Base-by-base conservation (phyloP, 2,329 filamentous ascomycete genomes). In the Exserohilum turcica region DNA sequence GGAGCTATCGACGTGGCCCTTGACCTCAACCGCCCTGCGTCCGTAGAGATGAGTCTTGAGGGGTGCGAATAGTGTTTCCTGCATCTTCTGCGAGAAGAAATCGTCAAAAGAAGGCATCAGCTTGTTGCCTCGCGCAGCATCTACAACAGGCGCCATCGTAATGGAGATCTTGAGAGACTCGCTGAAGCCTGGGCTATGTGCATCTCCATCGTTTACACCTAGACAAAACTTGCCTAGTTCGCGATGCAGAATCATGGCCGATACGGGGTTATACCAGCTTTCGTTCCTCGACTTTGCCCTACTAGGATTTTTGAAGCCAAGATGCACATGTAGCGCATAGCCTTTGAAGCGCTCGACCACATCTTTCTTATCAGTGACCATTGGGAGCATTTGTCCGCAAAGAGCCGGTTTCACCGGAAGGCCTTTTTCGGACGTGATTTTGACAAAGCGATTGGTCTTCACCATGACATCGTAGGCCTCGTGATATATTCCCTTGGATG, bases 361-460 rank as follows among this genome's bases (percentile, higher is more conserved):
- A 5, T 15, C 12, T 21, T 28, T 12, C 5, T 51, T 24, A 3
- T 27, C 32, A 13, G 54, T 38, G 10, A 65, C 47, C 2, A 65
- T 35, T 1, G 56, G 59, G 13, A 55, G 43, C 6, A 15, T 33
- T 2, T 47, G 19, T 29, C 44, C 47, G 5, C 18, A 32, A 9
- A 60, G 12, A 6, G 55, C n/a, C 5, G 21, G 1, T 6, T 33
- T 36, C 4, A 65, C 3, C 2, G 54, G 56, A 2, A 61, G 24
- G 44, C 58, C 15, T 15, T 28, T 2, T 13, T 16, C 46, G 1
- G 48, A 52, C 8, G 50, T 48, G 8, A 60, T 33, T 12, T 43
- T 52, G 9, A 63, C 54, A 37, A 63, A 65, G 8, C 56, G 57
- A 18, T 64, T 63, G 3, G 47, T 59, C 31, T 63, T 63, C 24